Evolutionary conservation across 352 stramenopile species (phyloP).

Genomic region (Thraustochytrium sp.): DNA sequence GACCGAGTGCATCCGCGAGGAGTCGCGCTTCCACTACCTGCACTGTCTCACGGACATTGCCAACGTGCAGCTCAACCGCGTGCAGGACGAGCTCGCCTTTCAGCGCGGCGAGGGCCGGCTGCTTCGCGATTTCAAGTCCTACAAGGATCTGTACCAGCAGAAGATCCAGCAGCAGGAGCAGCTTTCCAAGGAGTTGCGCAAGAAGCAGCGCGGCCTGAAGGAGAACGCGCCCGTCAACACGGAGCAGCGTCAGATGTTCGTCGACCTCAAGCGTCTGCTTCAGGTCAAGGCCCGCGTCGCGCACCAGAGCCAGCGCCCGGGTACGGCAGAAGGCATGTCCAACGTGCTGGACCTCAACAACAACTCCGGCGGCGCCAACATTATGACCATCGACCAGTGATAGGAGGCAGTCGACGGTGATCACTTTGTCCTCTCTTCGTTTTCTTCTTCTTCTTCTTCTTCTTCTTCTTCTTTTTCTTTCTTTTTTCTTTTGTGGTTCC

Average conservation of each 20-base stretch:
- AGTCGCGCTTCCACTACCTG: conserved; percentile 73
- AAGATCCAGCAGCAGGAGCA: conserved; percentile 80
- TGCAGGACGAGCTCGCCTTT: conserved; percentile 76
- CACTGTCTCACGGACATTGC: conserved; percentile 69
- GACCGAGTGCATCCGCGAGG: conserved; percentile 74
- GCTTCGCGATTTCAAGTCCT: conserved; percentile 73
- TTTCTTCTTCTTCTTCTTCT: background rate
- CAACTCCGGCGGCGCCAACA: conserved; percentile 45
- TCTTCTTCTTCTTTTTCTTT: too few species aligned
- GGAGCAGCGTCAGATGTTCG: conserved; percentile 73
- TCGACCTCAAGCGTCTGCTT: conserved; percentile 69
- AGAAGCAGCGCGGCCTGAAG: conserved; percentile 79
- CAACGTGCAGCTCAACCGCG: conserved; percentile 65
- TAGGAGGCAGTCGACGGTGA: too few species aligned
- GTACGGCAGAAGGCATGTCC: background rate
- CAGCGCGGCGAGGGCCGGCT: conserved; percentile 67
- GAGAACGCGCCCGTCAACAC: conserved; percentile 64
- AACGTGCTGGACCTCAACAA: conserved; percentile 26
- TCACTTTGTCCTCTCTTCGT: background rate
- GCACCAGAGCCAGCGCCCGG: background rate
- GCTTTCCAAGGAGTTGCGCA: conserved; percentile 76
- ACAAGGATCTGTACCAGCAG: conserved; percentile 80
- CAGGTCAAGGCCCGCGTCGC: conserved; percentile 62
- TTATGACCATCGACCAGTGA: conserved; percentile 44
- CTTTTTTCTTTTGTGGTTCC: too few species aligned